phyloP scores from a whole-genome alignment of 352 stramenopile genomes.

The Peronospora belbahrii region DNA sequence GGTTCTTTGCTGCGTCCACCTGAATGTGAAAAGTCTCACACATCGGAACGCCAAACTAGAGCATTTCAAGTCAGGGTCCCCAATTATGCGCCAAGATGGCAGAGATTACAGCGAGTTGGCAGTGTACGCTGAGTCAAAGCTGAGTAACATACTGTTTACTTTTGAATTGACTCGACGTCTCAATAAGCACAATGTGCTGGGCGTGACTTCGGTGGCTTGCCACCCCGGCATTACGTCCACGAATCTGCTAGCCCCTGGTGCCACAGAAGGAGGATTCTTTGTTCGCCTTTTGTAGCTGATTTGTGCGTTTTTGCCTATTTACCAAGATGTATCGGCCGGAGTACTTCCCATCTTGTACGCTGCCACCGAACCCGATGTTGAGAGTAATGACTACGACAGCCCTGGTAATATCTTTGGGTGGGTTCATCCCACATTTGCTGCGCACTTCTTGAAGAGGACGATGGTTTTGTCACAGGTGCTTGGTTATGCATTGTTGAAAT shows the following conservation, averaged over 20 bases:
- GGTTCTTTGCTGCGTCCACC: no score
- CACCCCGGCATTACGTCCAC: slow-evolving; percentile 33
- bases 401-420: slow-evolving; percentile 27
- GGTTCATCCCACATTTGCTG: no score
- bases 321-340: slow-evolving; percentile 12
- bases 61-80: slow-evolving; percentile 6
- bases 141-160: slow-evolving; percentile 50
- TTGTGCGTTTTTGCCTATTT: background rate
- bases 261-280: slow-evolving; percentile 12
- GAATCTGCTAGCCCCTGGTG: slow-evolving; percentile 6
- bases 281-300: slow-evolving; percentile 2
- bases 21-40: no score
- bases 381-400: slow-evolving; percentile 36
- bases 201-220: slow-evolving; percentile 18
- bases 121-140: slow-evolving; percentile 41
- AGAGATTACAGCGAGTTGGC: slow-evolving; percentile 14
- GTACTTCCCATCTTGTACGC: slow-evolving; percentile 40
- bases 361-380: slow-evolving; percentile 21
- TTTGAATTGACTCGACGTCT: slow-evolving; percentile 34
- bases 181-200: slow-evolving; percentile 4
- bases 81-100: slow-evolving; percentile 7
- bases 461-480: no score
- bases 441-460: no score
- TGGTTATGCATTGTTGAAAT: no score
- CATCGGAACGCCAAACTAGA: no score